These are phyloP conservation scores for Leccinum uliginosum DNA, from an alignment of 768 basidiomycete genomes.

Conservation along the genomic window DNA sequence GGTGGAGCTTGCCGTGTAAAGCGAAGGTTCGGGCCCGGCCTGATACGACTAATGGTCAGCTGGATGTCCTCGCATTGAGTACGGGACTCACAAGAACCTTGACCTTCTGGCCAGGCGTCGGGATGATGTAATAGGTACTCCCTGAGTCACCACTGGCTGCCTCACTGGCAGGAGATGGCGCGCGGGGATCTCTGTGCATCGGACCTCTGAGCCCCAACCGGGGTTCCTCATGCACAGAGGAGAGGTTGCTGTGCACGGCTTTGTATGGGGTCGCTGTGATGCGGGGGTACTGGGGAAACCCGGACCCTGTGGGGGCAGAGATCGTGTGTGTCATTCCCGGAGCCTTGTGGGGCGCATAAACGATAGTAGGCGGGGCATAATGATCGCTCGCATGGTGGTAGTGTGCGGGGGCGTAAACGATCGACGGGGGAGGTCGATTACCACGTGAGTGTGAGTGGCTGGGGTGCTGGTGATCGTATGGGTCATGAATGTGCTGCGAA, in stretches of 20 bases:
- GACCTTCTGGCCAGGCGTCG: slow-evolving; percentile 67
- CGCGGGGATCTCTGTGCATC: slow-evolving; percentile 27
- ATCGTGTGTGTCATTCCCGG: slow-evolving; percentile 69
- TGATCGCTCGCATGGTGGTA: slow-evolving; percentile 41
- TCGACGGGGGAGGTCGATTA: slow-evolving; percentile 47
- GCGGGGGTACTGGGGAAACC: slow-evolving; percentile 37
- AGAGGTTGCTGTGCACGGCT: slow-evolving; percentile 33
- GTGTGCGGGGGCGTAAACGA: slow-evolving; percentile 52
- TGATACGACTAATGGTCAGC: slow-evolving; percentile 31
- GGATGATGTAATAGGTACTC: slow-evolving; percentile 73
- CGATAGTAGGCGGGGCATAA: slow-evolving; percentile 59
- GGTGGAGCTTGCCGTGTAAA: slow-evolving; percentile 56
- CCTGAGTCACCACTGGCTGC: slow-evolving; percentile 51
- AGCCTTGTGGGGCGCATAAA: slow-evolving; percentile 49
- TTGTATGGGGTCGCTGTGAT: slow-evolving; percentile 41
- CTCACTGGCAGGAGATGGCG: slow-evolving; percentile 37
- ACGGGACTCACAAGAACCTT: slow-evolving; percentile 61
- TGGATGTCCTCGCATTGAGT: slow-evolving; percentile 14
- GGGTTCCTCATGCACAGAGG: slow-evolving; percentile 37
- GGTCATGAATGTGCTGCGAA: slow-evolving; percentile 37
- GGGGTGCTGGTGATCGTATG: slow-evolving; percentile 29
- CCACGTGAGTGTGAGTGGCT: slow-evolving; percentile 36
- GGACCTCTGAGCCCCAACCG: slow-evolving; percentile 28
- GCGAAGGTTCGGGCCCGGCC: slow-evolving; percentile 44
- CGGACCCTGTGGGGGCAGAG: slow-evolving; percentile 48